Conservation (phyloP, 1,284 basidiomycete genomes). For the Apiotrichum veenhuisii region DNA sequence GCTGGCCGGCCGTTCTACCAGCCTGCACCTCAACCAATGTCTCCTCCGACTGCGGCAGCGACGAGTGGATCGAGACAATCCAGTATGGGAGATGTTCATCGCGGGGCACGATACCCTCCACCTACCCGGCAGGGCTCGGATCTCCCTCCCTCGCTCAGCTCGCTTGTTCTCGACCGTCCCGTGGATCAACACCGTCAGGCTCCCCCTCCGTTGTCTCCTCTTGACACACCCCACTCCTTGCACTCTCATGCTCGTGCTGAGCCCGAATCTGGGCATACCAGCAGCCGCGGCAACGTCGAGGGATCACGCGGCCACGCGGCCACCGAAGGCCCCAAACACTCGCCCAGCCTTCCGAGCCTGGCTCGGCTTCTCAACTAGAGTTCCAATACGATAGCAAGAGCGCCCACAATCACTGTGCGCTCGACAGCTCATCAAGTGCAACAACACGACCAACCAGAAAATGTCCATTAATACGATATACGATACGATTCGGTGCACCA, state of each 20-base stretch:
- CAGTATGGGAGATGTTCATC: too few relatives aligned
- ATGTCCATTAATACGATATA: not conserved
- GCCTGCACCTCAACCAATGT: not conserved
- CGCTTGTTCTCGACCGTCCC: slow-evolving; percentile 7
- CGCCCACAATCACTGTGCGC: not conserved
- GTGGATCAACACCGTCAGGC: not conserved
- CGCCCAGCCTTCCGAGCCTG: slow-evolving; percentile 2
- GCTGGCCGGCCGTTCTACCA: not conserved
- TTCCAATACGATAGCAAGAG: not conserved
- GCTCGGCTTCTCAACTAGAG: slow-evolving; percentile 3
- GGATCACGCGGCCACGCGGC: not conserved
- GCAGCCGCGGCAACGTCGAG: not conserved
- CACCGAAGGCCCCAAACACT: not conserved
- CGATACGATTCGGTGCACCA: not conserved
- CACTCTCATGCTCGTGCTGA: not conserved
- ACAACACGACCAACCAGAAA: not conserved
- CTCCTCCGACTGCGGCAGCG: not conserved
- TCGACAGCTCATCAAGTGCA: not conserved
- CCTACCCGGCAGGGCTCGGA: not conserved
- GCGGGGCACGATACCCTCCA: not conserved
- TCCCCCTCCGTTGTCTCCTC: not conserved
- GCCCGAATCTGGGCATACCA: not conserved
- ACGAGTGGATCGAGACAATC: not conserved
- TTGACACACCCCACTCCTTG: not conserved
- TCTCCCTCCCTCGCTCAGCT: slow-evolving; percentile 5